These are phyloP conservation scores for Rhizoclosmatium globosum DNA, from an alignment of 192 early-diverging fungal species.

Conservation along the genomic window DNA sequence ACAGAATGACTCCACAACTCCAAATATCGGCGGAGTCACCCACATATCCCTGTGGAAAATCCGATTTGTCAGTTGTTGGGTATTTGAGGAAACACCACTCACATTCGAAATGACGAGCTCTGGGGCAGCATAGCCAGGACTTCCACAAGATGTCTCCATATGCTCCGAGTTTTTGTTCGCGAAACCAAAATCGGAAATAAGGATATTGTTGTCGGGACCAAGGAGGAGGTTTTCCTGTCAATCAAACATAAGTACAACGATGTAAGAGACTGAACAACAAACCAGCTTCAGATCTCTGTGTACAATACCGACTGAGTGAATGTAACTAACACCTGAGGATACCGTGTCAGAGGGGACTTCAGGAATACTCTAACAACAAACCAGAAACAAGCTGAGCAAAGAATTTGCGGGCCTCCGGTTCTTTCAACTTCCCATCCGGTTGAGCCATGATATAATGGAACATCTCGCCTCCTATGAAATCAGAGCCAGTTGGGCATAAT, in stretches of 20 bases:
- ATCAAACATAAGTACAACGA: background rate
- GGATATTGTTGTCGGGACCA: slow-evolving; percentile 44
- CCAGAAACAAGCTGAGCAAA: slow-evolving; percentile 88
- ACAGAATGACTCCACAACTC: slow-evolving; percentile 92
- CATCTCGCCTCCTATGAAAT: slow-evolving; percentile 85
- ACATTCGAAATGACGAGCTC: slow-evolving; percentile 56
- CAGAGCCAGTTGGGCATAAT: slow-evolving; percentile 12
- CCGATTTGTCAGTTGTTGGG: background rate
- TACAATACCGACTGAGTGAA: slow-evolving; percentile 50
- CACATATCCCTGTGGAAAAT: slow-evolving; percentile 72
- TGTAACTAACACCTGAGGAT: slow-evolving; percentile 51
- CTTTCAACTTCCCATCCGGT: slow-evolving; percentile 81
- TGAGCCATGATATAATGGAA: slow-evolving; percentile 98
- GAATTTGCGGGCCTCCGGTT: slow-evolving; percentile 87
- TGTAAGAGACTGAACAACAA: background rate
- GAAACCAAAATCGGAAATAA: slow-evolving; percentile 61
- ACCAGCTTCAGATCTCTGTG: slow-evolving; percentile 56
- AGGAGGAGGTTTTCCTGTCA: slow-evolving; percentile 51
- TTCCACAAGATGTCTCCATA: slow-evolving; percentile 64
- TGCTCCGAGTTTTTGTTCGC: slow-evolving; percentile 76
- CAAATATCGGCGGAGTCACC: slow-evolving; percentile 93
- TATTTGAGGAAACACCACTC: background rate
- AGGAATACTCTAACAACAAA: background rate
- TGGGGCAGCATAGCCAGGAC: slow-evolving; percentile 57
- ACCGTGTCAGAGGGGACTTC: too few species aligned